Evolutionary conservation across 805 yeast species (phyloP).

Genomic region (Wickerhamiella azymoides): DNA sequence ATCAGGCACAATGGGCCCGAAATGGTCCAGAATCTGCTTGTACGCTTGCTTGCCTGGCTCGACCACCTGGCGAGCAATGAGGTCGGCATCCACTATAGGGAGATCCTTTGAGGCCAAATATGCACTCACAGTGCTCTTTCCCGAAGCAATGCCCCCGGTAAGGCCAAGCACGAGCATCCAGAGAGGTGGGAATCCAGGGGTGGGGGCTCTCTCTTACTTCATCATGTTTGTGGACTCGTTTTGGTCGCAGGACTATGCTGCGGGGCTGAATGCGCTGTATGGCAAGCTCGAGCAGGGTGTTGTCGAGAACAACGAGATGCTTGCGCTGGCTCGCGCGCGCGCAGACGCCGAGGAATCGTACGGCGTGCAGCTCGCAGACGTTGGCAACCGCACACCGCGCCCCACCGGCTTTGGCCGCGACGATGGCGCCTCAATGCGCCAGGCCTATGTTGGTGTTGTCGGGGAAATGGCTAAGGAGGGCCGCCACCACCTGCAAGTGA

Average conservation of each 20-base stretch:
- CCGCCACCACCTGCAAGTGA: slow-evolving; percentile 42
- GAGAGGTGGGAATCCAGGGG: no score
- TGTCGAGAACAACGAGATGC: slow-evolving; percentile 55
- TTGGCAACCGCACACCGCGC: slow-evolving; percentile 28
- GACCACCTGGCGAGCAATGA: slow-evolving; percentile 74
- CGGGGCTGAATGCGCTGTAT: slow-evolving; percentile 26
- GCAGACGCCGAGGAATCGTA: slow-evolving; percentile 60
- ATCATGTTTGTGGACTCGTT: slow-evolving; percentile 16
- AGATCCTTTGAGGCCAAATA: slow-evolving; percentile 36
- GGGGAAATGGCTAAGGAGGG: slow-evolving; percentile 47
- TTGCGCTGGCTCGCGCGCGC: slow-evolving; percentile 48
- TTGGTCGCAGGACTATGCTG: slow-evolving; percentile 19
- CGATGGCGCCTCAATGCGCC: slow-evolving; percentile 52
- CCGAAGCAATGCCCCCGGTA: slow-evolving; percentile 98
- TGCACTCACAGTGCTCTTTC: slow-evolving; percentile 79
- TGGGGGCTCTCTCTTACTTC: neutral
- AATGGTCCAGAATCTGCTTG: slow-evolving; percentile 45
- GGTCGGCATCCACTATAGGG: slow-evolving; percentile 77
- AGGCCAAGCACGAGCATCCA: slow-evolving; percentile 78
- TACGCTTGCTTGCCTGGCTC: slow-evolving; percentile 68
- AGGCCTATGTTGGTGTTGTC: slow-evolving; percentile 45
- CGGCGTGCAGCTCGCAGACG: slow-evolving; percentile 40
- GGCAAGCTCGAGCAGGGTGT: slow-evolving; percentile 36
- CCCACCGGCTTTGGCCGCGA: slow-evolving; percentile 35
- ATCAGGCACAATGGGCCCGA: slow-evolving; percentile 40